Evolutionary conservation across 2,329 filamentous ascomycete species (phyloP), one percentile per base, ranked within the genome.

Genomic region (Nothopassalora personata): DNA sequence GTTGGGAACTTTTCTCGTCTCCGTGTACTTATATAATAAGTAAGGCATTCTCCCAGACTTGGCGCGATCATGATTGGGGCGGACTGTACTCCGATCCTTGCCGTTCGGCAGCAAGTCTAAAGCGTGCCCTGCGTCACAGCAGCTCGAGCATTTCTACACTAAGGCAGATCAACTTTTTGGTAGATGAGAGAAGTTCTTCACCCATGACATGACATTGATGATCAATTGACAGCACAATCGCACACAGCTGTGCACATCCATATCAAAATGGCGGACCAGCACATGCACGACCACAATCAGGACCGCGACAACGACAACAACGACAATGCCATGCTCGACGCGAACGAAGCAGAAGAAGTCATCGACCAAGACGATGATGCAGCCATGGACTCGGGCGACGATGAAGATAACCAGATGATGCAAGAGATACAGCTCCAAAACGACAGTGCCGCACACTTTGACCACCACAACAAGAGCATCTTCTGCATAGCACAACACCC

Each of bases 401-500:
- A 75, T n/a, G 81, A 83, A 54, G 77, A 79, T 36, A 77, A 79
- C 30, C 82, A 86, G 67, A 75, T 80, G 54, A 71, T 79, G 58
- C 78, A 87, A 73, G 90, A 94, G 73, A 85, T 97, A 46, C 77
- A 84, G 46, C 81, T 97, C 6, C 85, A 94, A 63, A 99, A 97
- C 80, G 93, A 99, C 80, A 95, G 91, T 65, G 81, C 87, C 66
- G 93, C 91, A 60, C 93, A 96, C 79, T 97, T 97, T 71, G 94
- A 97, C 79, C 76, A 78, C 36, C 91, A 97, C 79, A 88, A 86
- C 67, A 91, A 97, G 81, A 92, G 88, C 61, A 89, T 99, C 70
- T 99, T 97, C 79, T 86, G 90, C 76, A 94, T 99, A 73, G 91
- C 93, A 18, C 91, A 96, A 73, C 94, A 99, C 73, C 94, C 94